Base-by-base conservation (phyloP, 352 stramenopile genomes). In the Phytophthora pisi region DNA sequence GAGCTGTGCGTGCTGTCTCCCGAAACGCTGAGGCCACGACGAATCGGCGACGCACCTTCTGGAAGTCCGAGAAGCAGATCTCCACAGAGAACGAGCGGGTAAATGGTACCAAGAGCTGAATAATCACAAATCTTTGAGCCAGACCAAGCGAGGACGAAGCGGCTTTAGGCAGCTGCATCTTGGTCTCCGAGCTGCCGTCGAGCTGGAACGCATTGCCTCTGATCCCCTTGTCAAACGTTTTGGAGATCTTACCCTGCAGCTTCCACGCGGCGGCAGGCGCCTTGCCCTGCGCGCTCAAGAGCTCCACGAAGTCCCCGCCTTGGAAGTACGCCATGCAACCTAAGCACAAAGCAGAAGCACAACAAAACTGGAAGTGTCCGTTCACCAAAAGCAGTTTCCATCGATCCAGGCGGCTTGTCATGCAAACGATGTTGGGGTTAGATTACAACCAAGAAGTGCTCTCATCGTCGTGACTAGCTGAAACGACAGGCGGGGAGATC, bases 21-120 rank as follows among this genome's bases (percentile, higher is more conserved):
- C 87, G 86, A 66, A 96, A 96, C 7, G 84, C 89, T 7, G 86
- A 93, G 7, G 88, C 79, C 43, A 90, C 75, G 13, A 97, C 75
- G 23, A 97, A 87, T 1, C 89, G 85, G 2, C 86, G 77, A 6
- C 86, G 78, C 38, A 82, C 87, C 36, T 88, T 89, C 46, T 92
- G 76, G 36, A 91, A 82, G 61, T 96, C 89, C 0, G 81, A 80
- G 28, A 91, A 91, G 26, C 84, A 86, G 51, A 96, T 83, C 60
- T 96, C 89, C 18, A 96, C 62, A 4, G 75, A 86, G 34, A 96
- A 91, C 1, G 81, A 82, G 3, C 80, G 74, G 15, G 83, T 89
- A 28, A 81, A 81, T 11, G 87, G 82, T 5, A 96, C 66, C 1
- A 78, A 40, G 13, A 92, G 45, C 63, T 95, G 88, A 16, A 95